Evolutionary conservation across 176 grass and related monocot genomes (phyloP).

Genomic region (Raddia guianensis): DNA sequence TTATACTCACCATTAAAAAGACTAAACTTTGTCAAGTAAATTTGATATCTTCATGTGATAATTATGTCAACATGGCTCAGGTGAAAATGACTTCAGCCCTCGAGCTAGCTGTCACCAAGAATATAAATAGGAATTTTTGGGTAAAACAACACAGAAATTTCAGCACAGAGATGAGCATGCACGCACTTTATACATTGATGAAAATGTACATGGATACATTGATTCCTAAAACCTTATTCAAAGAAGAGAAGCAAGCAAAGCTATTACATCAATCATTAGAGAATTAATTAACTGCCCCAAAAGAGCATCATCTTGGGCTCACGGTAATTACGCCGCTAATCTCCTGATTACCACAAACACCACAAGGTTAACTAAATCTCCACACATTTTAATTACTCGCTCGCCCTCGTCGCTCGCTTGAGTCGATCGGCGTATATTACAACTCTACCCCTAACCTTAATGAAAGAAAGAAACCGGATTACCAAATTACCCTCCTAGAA

Average conservation of each 20-base stretch:
- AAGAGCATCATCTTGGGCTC: constrained; percentile 44
- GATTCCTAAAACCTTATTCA: constrained; percentile 44
- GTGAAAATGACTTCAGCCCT: background rate
- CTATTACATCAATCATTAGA: constrained; percentile 39
- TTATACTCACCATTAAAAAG: background rate
- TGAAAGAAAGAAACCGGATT: constrained; percentile 29
- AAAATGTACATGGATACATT: constrained; percentile 37
- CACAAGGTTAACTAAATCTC: constrained; percentile 46
- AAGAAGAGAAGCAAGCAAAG: constrained; percentile 7
- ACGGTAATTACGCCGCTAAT: constrained; percentile 37
- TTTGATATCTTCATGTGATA: background rate
- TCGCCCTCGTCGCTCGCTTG: constrained; percentile 7
- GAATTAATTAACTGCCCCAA: constrained; percentile 35
- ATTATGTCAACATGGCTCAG: background rate
- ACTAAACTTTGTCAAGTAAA: background rate
- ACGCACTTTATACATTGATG: constrained; percentile 39
- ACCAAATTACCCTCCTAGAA: constrained; percentile 29
- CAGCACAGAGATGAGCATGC: background rate
- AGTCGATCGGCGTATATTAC: constrained; percentile 38
- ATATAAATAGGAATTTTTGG: background rate
- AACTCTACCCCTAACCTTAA: constrained; percentile 46
- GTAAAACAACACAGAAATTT: background rate
- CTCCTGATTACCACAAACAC: constrained; percentile 37
- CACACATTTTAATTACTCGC: constrained; percentile 13
- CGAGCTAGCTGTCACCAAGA: background rate